phyloP scores from a whole-genome alignment of 2,329 filamentous ascomycete genomes.

The Fusarium sp. region DNA sequence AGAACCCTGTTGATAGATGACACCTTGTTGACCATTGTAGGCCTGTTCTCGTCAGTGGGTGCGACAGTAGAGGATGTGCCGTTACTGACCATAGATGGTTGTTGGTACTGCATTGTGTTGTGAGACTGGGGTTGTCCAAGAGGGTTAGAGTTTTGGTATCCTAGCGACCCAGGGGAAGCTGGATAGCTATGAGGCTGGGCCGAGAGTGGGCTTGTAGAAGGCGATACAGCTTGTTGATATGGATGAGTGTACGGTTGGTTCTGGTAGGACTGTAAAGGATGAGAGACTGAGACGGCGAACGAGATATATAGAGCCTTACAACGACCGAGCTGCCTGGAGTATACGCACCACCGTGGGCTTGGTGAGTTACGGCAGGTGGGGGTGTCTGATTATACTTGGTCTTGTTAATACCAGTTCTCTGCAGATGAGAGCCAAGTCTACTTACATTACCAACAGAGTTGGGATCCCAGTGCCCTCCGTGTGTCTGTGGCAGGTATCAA shows the following conservation, averaged over 20 bases:
- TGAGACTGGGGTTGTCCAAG: conserved; percentile 21
- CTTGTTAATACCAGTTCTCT: neutral
- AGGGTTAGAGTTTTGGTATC: conserved; percentile 19
- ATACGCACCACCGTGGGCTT: conserved; percentile 39
- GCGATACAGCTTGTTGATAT: conserved; percentile 33
- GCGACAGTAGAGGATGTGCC: no score
- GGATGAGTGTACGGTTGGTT: conserved; percentile 34
- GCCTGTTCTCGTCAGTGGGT: conserved; percentile 20
- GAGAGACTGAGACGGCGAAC: neutral
- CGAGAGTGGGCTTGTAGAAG: conserved; percentile 32
- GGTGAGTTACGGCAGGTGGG: conserved; percentile 17
- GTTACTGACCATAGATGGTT: conserved; percentile 29
- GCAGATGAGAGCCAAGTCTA: neutral
- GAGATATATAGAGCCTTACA: conserved; percentile 8
- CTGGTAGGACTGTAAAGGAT: conserved; percentile 32
- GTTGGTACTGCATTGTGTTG: conserved; percentile 35
- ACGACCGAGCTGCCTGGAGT: conserved; percentile 39
- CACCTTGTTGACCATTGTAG: conserved; percentile 32
- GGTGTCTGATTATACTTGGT: conserved; percentile 31
- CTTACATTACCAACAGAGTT: conserved; percentile 32
- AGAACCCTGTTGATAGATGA: conserved; percentile 32
- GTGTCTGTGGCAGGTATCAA: conserved; percentile 22
- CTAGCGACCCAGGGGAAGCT: conserved; percentile 6
- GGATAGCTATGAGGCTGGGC: conserved; percentile 23
- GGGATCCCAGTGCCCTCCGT: conserved; percentile 39